Percentiles rank a stretch among this genome's conserved stretches.
phyloP scores from a whole-genome alignment of 805 yeast genomes.

The Pichia sporocuriosa region DNA sequence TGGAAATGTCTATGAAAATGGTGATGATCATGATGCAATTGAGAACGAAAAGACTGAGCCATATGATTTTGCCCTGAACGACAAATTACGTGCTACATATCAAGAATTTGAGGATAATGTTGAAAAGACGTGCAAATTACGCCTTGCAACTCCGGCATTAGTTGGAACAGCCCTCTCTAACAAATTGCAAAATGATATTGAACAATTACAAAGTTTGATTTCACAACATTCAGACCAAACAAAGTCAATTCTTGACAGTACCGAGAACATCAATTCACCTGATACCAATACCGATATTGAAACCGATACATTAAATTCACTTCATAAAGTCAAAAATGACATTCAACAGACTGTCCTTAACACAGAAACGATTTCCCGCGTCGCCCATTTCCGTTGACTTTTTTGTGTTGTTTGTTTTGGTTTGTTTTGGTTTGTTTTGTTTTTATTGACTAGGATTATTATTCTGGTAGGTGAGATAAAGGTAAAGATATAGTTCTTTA shows the following conservation, averaged over 20 bases:
- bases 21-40: constrained; percentile 7
- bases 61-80: constrained; percentile 60
- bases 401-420: no score
- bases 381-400: neutral
- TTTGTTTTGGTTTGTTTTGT: no score
- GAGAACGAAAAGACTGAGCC: constrained; percentile 48
- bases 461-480: no score
- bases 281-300: no score
- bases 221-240: no score
- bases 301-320: no score
- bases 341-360: neutral
- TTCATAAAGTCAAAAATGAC: neutral
- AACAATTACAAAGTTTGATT: no score
- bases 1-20: neutral
- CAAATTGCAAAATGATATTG: no score
- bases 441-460: no score
- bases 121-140: constrained; percentile 27
- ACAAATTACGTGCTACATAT: constrained; percentile 20
- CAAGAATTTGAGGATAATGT: constrained; percentile 26
- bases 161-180: neutral
- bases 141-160: neutral
- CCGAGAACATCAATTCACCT: no score
- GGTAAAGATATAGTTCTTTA: no score
- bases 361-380: constrained; percentile 5
- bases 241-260: no score